phyloP scores from a whole-genome alignment of 352 stramenopile species.

The Phytophthora uliginosa region DNA sequence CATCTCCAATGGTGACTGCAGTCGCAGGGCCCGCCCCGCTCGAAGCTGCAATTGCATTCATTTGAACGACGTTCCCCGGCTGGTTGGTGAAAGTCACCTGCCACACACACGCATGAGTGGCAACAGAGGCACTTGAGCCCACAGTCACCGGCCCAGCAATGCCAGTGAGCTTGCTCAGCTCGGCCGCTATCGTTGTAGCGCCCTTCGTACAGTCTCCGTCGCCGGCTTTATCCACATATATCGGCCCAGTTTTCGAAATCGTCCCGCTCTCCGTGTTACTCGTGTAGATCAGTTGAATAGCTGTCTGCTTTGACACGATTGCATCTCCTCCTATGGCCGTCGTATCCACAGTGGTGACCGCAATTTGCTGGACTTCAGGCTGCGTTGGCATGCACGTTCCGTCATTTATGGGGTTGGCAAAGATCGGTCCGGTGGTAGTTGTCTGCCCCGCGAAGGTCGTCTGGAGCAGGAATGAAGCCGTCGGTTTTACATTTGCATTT shows the following conservation, averaged over 20 bases:
- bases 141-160: constrained; percentile 65
- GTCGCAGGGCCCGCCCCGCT: constrained; percentile 43
- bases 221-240: constrained; percentile 83
- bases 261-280: constrained; percentile 61
- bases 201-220: constrained; percentile 85
- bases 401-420: constrained; percentile 72
- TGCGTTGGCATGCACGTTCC: constrained; percentile 71
- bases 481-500: constrained; percentile 35
- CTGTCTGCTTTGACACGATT: constrained; percentile 86
- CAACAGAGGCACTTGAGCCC: constrained; percentile 46
- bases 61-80: constrained; percentile 85
- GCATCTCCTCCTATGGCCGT: constrained; percentile 90
- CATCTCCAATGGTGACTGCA: constrained; percentile 73
- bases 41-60: constrained; percentile 71
- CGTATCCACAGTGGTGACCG: constrained; percentile 92
- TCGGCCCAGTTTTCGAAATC: constrained; percentile 76
- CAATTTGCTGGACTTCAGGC: constrained; percentile 92
- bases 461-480: constrained; percentile 59
- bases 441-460: constrained; percentile 55
- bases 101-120: constrained; percentile 88
- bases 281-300: constrained; percentile 92
- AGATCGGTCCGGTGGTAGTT: constrained; percentile 86
- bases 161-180: constrained; percentile 56
- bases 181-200: constrained; percentile 55
- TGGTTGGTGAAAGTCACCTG: constrained; percentile 91